These are phyloP conservation scores for Tanozyma kutaoensis DNA, from an alignment of 805 yeast species.

Conservation along the genomic window DNA sequence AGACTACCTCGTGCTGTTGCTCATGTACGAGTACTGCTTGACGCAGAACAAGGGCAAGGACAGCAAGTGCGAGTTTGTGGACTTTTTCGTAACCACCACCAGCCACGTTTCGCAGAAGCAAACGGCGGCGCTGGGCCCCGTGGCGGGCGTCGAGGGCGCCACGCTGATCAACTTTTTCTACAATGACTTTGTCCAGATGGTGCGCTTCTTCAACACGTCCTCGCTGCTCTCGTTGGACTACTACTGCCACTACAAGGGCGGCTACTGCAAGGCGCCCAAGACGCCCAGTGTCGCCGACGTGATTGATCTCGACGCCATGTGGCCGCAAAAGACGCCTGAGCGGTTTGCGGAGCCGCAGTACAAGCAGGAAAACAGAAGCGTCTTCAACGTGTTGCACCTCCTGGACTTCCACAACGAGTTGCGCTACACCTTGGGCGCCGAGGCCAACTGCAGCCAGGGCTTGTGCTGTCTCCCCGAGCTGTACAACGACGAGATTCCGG, in stretches of 20 bases:
- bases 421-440: conserved; percentile 40
- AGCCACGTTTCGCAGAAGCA: conserved; percentile 8
- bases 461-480: conserved; percentile 53
- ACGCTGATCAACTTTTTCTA: conserved; percentile 20
- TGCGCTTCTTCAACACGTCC: conserved; percentile 20
- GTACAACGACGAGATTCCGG: conserved; percentile 16
- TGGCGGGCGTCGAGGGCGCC: conserved; percentile 6
- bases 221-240: conserved; percentile 27
- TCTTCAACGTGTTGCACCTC: conserved; percentile 50
- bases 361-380: conserved; percentile 10
- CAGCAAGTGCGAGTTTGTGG: conserved; percentile 18
- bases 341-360: conserved; percentile 17
- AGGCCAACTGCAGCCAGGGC: conserved; percentile 40
- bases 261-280: conserved; percentile 36
- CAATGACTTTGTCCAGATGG: conserved; percentile 24
- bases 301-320: conserved; percentile 14
- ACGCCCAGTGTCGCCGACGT: conserved; percentile 17
- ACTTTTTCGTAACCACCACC: conserved; percentile 24
- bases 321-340: conserved; percentile 21
- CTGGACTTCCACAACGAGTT: conserved; percentile 55
- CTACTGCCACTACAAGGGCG: conserved; percentile 39
- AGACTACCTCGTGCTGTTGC: conserved; percentile 20
- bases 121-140: conserved; percentile 10
- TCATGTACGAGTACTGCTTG: conserved; percentile 23
- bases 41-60: conserved; percentile 13